Percentiles rank a stretch among this genome's conserved stretches.
Conservation (phyloP, 106 monocot species). For the Dendrobium huoshanense region DNA sequence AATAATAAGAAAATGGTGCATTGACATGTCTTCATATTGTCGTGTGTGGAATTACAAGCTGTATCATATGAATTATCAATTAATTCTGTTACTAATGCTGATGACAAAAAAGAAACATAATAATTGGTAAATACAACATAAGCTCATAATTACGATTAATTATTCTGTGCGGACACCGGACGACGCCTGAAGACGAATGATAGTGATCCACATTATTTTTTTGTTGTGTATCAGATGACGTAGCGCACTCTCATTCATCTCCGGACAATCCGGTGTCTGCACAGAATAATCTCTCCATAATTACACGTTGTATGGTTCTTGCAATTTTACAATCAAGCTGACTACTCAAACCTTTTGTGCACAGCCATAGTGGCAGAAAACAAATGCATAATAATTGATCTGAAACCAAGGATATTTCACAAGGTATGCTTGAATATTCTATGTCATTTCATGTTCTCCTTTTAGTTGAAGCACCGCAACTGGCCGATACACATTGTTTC, state of each 20-base stretch:
- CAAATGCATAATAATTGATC: no score
- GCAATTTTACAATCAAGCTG: background rate
- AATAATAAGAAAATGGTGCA: no score
- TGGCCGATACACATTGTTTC: constrained; percentile 12
- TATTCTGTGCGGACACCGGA: no score
- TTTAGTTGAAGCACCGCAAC: constrained; percentile 25
- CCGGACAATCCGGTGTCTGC: no score
- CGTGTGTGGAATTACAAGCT: no score
- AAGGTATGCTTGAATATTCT: background rate
- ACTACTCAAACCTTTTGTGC: no score
- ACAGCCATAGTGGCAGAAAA: no score
- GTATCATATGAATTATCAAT: background rate
- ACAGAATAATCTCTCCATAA: background rate
- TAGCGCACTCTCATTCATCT: no score
- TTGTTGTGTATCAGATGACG: no score
- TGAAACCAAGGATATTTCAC: no score
- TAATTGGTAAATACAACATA: background rate
- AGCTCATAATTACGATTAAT: background rate
- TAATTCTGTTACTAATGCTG: background rate
- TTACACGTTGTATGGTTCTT: background rate
- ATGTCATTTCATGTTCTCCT: constrained; percentile 19
- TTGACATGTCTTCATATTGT: background rate
- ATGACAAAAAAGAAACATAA: background rate
- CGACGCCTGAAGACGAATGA: no score
- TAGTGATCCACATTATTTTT: no score